Evolutionary conservation across 352 stramenopile species (phyloP).

Genomic region (Phytopythium delawarense): DNA sequence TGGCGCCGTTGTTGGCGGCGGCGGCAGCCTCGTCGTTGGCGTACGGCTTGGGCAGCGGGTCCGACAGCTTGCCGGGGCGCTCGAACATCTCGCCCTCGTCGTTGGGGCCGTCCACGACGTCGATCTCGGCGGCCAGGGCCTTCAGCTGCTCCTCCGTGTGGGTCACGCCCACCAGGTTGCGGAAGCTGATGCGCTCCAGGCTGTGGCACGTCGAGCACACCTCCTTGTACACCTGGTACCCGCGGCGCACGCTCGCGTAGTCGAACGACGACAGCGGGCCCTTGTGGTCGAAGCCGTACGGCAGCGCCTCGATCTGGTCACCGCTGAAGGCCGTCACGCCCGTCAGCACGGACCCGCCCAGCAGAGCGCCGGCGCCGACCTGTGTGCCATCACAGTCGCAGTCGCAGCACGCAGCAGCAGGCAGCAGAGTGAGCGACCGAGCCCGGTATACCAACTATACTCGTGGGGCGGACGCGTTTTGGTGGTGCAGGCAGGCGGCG

Average conservation of each 20-base stretch:
- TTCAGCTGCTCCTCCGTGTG: constrained; percentile 93
- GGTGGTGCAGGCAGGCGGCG: constrained; percentile 41
- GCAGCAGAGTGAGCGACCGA: no score
- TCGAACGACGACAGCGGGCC: constrained; percentile 86
- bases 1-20: constrained; percentile 96
- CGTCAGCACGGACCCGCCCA: constrained; percentile 75
- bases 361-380: constrained; percentile 59
- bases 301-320: constrained; percentile 81
- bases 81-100: constrained; percentile 99
- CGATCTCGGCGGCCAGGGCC: constrained; percentile 90
- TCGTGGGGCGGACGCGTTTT: constrained; percentile 32
- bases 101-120: constrained; percentile 97
- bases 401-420: neutral
- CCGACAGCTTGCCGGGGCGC: constrained; percentile 95
- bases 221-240: constrained; percentile 99
- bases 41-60: constrained; percentile 95
- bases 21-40: constrained; percentile 97
- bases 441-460: neutral
- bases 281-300: constrained; percentile 89
- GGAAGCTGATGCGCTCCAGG: constrained; percentile 96
- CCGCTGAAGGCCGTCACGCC: constrained; percentile 80
- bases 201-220: constrained; percentile 98
- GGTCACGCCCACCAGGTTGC: constrained; percentile 97
- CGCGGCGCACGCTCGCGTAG: constrained; percentile 93
- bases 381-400: constrained; percentile 9